A percentile compares a stretch with the other conserved stretches of the same genome.
Conservation (phyloP, 2,329 filamentous ascomycete species). For the Colletotrichum plurivorum region DNA sequence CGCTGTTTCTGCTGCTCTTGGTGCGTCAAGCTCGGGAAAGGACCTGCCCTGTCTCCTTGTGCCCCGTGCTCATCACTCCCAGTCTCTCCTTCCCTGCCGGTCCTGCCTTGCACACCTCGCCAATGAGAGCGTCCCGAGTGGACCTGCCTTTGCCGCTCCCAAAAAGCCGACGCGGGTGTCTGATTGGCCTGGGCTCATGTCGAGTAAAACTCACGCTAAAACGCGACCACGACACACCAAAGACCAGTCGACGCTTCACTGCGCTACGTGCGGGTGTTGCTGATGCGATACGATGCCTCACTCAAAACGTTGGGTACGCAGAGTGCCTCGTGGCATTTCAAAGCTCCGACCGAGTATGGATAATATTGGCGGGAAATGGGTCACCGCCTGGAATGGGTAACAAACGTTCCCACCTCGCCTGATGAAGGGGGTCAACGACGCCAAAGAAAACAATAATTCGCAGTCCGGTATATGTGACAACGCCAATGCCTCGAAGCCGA, state of each 20-base stretch:
- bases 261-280: no score
- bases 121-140: not conserved
- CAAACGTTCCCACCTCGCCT: conserved; percentile 1
- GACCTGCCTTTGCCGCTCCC: not conserved
- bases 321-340: conserved; percentile 13
- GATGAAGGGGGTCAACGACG: not conserved
- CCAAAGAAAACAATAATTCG: conserved; percentile 6
- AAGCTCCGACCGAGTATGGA: not conserved
- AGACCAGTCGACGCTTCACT: not conserved
- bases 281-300: not conserved
- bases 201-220: conserved; percentile 31
- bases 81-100: not conserved
- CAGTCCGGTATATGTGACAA: not conserved
- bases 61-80: not conserved
- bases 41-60: not conserved
- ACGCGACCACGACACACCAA: conserved; percentile 19
- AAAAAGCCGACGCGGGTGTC: not conserved
- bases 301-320: not conserved
- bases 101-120: not conserved
- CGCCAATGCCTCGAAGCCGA: not conserved
- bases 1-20: conserved; percentile 6
- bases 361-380: not conserved
- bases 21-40: not conserved
- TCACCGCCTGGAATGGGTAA: not conserved
- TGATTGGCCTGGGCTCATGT: conserved; percentile 10